phyloP scores from a whole-genome alignment of 495 filamentous ascomycete species.

The Aspergillus funiculosus region DNA sequence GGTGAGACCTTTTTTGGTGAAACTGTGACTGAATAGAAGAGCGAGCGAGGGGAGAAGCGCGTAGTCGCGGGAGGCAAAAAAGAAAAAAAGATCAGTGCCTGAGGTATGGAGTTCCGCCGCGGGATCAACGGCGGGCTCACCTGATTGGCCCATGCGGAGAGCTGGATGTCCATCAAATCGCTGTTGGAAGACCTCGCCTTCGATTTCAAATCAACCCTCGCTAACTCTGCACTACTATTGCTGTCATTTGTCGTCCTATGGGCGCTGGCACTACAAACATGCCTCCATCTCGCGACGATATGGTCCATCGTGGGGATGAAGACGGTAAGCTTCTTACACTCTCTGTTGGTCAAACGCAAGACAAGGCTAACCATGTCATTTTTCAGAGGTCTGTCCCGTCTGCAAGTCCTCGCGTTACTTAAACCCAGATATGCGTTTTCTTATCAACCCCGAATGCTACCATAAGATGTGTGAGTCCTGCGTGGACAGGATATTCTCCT shows the following conservation, averaged over 20 bases:
- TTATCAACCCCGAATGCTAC: conserved; percentile 97
- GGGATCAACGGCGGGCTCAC: conserved; percentile 15
- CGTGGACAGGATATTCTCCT: conserved; percentile 88
- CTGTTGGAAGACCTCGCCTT: neutral
- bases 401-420: conserved; percentile 95
- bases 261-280: conserved; percentile 19
- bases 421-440: conserved; percentile 86
- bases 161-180: conserved; percentile 1
- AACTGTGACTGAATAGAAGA: conserved; percentile 1
- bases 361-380: conserved; percentile 16
- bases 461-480: conserved; percentile 96
- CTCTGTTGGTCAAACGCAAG: neutral
- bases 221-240: neutral
- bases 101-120: conserved; percentile 16
- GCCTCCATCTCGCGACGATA: conserved; percentile 31
- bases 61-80: conserved; percentile 12
- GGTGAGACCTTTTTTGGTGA: too few species aligned
- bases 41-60: conserved; percentile 4
- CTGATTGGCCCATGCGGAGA: conserved; percentile 25
- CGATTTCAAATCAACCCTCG: neutral
- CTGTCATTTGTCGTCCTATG: conserved; percentile 8
- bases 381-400: conserved; percentile 81
- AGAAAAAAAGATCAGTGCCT: conserved; percentile 13
- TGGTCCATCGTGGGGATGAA: conserved; percentile 41
- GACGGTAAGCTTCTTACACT: conserved; percentile 37